A percentile compares a stretch with the other conserved stretches of the same genome.
These are phyloP conservation scores for Litchi chinensis DNA, from an alignment of 345 rosid species.

Conservation along the genomic window DNA sequence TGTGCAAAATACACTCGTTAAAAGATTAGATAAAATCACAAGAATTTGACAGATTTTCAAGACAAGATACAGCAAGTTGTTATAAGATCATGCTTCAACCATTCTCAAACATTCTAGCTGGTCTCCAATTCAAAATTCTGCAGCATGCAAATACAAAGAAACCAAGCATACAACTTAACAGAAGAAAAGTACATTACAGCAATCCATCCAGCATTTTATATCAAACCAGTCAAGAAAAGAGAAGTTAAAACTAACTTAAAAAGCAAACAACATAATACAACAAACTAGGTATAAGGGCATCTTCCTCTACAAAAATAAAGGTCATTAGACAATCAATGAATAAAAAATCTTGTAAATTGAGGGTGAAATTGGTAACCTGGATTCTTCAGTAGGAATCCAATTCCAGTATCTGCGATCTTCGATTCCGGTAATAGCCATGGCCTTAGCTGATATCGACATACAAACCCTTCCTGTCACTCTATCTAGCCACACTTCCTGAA, in stretches of 20 bases:
- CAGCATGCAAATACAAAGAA: background rate
- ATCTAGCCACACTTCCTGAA: constrained; percentile 90
- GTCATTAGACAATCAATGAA: constrained; percentile 9
- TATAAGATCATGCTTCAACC: background rate
- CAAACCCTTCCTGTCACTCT: constrained; percentile 86
- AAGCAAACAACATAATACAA: background rate
- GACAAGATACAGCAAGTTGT: background rate
- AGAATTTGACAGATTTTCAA: background rate
- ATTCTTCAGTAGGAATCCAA: constrained; percentile 91
- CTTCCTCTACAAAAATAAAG: background rate
- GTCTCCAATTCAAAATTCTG: background rate
- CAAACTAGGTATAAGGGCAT: too few relatives aligned
- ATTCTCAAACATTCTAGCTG: background rate
- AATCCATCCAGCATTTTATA: too few relatives aligned
- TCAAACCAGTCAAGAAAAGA: background rate
- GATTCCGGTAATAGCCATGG: constrained; percentile 90
- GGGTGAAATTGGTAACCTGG: constrained; percentile 52
- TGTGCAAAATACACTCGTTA: background rate
- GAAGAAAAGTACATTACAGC: too few relatives aligned
- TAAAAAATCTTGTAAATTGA: background rate
- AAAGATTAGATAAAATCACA: background rate
- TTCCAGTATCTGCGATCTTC: constrained; percentile 97
- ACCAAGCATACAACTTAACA: too few relatives aligned
- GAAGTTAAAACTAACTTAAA: background rate
- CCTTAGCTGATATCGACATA: constrained; percentile 85